Conservation (phyloP, 2,329 filamentous ascomycete genomes). For the Didymella lethalis region DNA sequence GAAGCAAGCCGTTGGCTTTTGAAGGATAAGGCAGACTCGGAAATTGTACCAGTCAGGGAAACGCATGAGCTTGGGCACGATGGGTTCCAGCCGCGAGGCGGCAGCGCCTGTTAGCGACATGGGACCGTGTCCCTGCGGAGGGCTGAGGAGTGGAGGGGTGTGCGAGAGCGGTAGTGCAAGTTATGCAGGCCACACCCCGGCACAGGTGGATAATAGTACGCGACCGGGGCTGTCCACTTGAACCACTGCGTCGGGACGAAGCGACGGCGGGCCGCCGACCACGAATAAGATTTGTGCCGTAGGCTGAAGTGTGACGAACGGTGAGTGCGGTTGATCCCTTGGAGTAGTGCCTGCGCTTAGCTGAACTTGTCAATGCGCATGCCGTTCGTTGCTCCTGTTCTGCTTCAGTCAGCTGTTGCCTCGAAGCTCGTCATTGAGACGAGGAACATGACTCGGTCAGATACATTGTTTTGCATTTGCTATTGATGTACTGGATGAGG, state of each 20-base stretch:
- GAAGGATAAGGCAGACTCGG: conserved; percentile 50
- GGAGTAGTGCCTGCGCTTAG: conserved; percentile 17
- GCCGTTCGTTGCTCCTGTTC: conserved; percentile 1
- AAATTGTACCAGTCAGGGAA: conserved; percentile 43
- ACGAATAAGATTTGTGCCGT: conserved; percentile 42
- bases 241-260: conserved; percentile 42
- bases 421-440: background rate
- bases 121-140: conserved; percentile 41
- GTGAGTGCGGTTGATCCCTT: conserved; percentile 28
- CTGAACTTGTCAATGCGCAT: conserved; percentile 11
- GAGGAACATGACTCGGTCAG: conserved; percentile 7
- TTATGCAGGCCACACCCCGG: conserved; percentile 28
- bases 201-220: conserved; percentile 32
- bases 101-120: conserved; percentile 49
- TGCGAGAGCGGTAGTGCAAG: conserved; percentile 26
- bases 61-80: conserved; percentile 31
- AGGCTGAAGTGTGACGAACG: conserved; percentile 41
- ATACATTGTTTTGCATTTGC: conserved; percentile 5
- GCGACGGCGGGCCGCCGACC: conserved; percentile 44
- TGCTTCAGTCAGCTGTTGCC: conserved; percentile 1
- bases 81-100: conserved; percentile 43
- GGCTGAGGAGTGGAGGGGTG: conserved; percentile 32
- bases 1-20: conserved; percentile 40
- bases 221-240: conserved; percentile 28
- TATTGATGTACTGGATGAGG: conserved; percentile 2